A percentile compares a stretch with the other conserved stretches of the same genome.
Conservation (phyloP, 805 yeast genomes). For the Metschnikowia koreensis region DNA sequence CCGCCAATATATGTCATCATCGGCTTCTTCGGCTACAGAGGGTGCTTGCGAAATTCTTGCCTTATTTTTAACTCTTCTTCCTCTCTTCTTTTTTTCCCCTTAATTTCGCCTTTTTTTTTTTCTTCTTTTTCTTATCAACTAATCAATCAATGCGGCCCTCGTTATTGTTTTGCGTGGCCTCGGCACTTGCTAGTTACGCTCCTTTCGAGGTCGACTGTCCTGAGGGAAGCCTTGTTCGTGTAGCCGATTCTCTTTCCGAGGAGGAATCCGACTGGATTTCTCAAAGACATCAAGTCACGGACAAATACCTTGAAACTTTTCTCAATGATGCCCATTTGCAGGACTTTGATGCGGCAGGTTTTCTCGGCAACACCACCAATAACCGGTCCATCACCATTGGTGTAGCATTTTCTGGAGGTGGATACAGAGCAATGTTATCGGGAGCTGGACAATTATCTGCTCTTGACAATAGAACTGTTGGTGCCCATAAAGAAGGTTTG, state of each 20-base stretch:
- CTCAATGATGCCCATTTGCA: constrained; percentile 45
- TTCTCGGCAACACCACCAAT: constrained; percentile 34
- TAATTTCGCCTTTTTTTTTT: not conserved
- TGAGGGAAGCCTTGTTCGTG: constrained; percentile 12
- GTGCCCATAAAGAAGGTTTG: constrained; percentile 21
- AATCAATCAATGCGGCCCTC: constrained; percentile 7
- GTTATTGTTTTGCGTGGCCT: constrained; percentile 11
- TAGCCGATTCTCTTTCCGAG: constrained; percentile 11
- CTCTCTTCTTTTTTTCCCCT: not conserved
- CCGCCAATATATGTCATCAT: not conserved
- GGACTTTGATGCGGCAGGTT: constrained; percentile 47
- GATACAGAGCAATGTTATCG: constrained; percentile 82
- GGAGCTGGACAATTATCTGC: constrained; percentile 87
- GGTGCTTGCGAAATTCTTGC: not conserved
- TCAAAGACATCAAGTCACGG: constrained; percentile 37
- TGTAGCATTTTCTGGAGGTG: constrained; percentile 76
- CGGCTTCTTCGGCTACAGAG: not conserved
- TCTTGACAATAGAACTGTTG: constrained; percentile 64
- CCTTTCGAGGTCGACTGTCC: constrained; percentile 19
- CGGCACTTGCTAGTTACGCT: constrained; percentile 20
- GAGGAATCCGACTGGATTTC: constrained; percentile 17
- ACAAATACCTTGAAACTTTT: constrained; percentile 45
- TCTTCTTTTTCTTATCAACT: no score
- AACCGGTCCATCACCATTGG: constrained; percentile 49
- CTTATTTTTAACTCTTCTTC: not conserved